A percentile compares a stretch with the other conserved stretches of the same genome.
Evolutionary conservation across 306 rosid genomes (phyloP).

Genomic region (Cicer pinnatifidum): DNA sequence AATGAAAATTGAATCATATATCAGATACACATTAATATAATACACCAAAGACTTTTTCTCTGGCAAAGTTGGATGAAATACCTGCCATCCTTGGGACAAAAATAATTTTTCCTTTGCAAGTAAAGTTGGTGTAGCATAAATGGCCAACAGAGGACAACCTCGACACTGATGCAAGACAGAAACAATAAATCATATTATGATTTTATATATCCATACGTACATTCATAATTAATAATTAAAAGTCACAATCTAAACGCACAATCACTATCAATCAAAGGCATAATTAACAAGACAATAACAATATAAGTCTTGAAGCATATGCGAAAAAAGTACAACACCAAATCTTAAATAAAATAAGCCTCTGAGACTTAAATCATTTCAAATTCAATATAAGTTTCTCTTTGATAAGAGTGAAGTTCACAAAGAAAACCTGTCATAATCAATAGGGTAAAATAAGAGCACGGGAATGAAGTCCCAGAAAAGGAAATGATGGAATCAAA

Average conservation of each 20-base stretch:
- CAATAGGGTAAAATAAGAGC: not conserved
- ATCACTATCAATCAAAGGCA: not conserved
- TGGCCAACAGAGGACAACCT: constrained; percentile 76
- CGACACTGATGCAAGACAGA: constrained; percentile 61
- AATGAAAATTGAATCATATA: constrained; percentile 28
- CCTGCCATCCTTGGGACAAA: constrained; percentile 95
- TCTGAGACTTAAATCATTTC: not conserved
- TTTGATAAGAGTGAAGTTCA: constrained; percentile 7
- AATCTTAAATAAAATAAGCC: constrained; percentile 8
- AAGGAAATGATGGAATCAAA: not conserved
- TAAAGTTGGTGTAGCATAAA: constrained; percentile 77
- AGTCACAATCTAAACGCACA: not conserved
- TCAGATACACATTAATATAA: constrained; percentile 21
- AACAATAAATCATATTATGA: constrained; percentile 29
- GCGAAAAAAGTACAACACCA: constrained; percentile 11
- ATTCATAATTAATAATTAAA: not conserved
- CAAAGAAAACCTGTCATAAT: constrained; percentile 1
- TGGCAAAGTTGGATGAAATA: constrained; percentile 41
- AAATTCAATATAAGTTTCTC: constrained; percentile 4
- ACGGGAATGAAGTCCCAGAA: constrained; percentile 9
- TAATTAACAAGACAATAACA: not conserved
- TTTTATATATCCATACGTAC: constrained; percentile 11
- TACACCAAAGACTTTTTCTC: constrained; percentile 18
- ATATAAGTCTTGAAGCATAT: not conserved
- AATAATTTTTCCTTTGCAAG: constrained; percentile 78